phyloP scores from a whole-genome alignment of 495 filamentous ascomycete genomes.

The Aspergillus cavernicola region DNA sequence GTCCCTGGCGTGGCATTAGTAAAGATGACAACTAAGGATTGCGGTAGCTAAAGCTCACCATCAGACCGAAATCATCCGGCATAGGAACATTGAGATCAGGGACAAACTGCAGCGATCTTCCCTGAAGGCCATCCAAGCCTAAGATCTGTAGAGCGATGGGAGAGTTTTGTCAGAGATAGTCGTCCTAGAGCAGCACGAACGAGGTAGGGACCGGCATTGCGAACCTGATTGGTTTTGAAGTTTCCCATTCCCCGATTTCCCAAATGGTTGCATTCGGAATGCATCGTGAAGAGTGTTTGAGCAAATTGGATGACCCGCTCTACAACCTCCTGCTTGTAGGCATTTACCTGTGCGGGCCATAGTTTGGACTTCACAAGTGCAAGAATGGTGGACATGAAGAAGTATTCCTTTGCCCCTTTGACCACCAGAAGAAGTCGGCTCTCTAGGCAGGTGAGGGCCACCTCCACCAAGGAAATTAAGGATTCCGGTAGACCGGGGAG shows the following conservation, averaged over 20 bases:
- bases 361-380: slow-evolving; percentile 38
- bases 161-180: not conserved
- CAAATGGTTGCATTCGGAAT: slow-evolving; percentile 37
- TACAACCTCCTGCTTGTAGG: slow-evolving; percentile 40
- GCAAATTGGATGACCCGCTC: slow-evolving; percentile 38
- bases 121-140: slow-evolving; percentile 25
- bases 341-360: slow-evolving; percentile 33
- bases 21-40: not conserved
- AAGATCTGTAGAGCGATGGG: slow-evolving; percentile 17
- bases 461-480: slow-evolving; percentile 35
- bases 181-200: not conserved
- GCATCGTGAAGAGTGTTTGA: slow-evolving; percentile 35
- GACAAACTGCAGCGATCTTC: slow-evolving; percentile 23
- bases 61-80: slow-evolving; percentile 23
- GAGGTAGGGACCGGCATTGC: not conserved
- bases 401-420: slow-evolving; percentile 46
- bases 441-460: slow-evolving; percentile 33
- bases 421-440: slow-evolving; percentile 31
- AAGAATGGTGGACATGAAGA: slow-evolving; percentile 41
- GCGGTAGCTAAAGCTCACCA: slow-evolving; percentile 19
- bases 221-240: slow-evolving; percentile 36
- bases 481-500: slow-evolving; percentile 37
- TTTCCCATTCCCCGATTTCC: slow-evolving; percentile 31
- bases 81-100: slow-evolving; percentile 28
- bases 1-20: slow-evolving; percentile 22